Conservation (phyloP, 139 green algal genomes). For the Ettlia oleoabundans region DNA sequence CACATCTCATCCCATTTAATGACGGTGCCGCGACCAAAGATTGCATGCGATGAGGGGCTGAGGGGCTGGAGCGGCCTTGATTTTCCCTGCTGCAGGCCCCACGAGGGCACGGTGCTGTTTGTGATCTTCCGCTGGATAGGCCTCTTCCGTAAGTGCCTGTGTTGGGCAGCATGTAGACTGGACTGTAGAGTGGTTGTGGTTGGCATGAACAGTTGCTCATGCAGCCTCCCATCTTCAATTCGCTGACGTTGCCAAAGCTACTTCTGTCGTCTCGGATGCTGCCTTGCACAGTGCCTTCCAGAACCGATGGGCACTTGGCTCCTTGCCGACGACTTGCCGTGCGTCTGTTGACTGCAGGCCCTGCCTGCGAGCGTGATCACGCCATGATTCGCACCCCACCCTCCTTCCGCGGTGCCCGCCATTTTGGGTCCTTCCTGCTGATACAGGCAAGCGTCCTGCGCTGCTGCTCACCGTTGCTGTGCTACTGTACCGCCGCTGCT, state of each 20-base stretch:
- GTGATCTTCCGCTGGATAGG: constrained; percentile 3
- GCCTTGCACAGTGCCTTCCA: too few species aligned
- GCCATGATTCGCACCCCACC: constrained; percentile 20
- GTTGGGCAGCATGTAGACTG: not conserved
- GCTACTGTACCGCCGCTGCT: not conserved
- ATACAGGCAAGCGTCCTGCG: not conserved
- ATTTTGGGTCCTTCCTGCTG: not conserved
- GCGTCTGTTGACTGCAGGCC: not conserved
- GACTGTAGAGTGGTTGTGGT: too few species aligned
- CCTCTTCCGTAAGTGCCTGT: constrained; percentile 13
- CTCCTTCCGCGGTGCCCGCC: constrained; percentile 11
- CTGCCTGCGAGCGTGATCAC: constrained; percentile 13
- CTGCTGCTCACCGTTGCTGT: not conserved
- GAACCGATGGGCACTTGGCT: too few species aligned
- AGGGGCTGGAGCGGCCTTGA: too few species aligned
- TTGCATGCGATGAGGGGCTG: too few species aligned
- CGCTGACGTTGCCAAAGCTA: too few species aligned
- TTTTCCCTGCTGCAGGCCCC: constrained; percentile 16
- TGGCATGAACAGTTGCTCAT: too few species aligned
- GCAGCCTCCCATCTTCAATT: too few species aligned
- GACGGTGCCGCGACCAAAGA: too few species aligned
- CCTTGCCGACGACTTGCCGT: too few species aligned
- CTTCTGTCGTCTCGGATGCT: too few species aligned
- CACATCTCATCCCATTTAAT: too few species aligned
- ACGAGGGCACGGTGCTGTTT: constrained; percentile 31